Evolutionary conservation across 2,329 filamentous ascomycete species (phyloP).

Genomic region (Sarocladiaceae sp.): DNA sequence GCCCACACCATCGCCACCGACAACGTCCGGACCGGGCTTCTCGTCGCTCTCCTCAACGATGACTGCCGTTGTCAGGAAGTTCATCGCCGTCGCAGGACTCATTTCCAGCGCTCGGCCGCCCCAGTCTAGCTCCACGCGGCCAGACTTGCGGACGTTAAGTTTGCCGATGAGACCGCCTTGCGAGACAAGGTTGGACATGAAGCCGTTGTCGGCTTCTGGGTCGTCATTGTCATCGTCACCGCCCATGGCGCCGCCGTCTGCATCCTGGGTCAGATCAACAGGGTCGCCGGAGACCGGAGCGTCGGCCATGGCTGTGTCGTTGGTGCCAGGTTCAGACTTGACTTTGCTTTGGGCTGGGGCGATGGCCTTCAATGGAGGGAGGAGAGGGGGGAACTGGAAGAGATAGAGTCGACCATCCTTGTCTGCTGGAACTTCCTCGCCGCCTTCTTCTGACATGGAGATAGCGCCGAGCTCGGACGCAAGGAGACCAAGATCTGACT

Average conservation of each 20-base stretch:
- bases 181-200: conserved; percentile 32
- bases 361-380: conserved; percentile 44
- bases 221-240: conserved; percentile 24
- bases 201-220: conserved; percentile 23
- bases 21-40: conserved; percentile 35
- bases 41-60: conserved; percentile 53
- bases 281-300: too few relatives aligned
- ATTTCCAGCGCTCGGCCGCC: conserved; percentile 51
- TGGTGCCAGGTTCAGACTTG: conserved; percentile 36
- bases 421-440: conserved; percentile 25
- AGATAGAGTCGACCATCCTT: conserved; percentile 54
- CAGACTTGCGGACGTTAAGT: conserved; percentile 54
- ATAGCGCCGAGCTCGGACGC: conserved; percentile 36
- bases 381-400: conserved; percentile 58
- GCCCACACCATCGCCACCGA: conserved; percentile 46
- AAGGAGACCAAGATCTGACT: conserved; percentile 34
- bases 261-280: conserved; percentile 37
- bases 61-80: conserved; percentile 53
- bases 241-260: conserved; percentile 17
- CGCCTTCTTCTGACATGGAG: conserved; percentile 23
- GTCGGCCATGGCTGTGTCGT: conserved; percentile 21
- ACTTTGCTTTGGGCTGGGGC: conserved; percentile 22
- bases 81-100: conserved; percentile 42
- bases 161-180: conserved; percentile 55
- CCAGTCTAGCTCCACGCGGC: conserved; percentile 57